phyloP scores from a whole-genome alignment of 2,329 filamentous ascomycete species.

The Aaosphaeria pasadenensis region DNA sequence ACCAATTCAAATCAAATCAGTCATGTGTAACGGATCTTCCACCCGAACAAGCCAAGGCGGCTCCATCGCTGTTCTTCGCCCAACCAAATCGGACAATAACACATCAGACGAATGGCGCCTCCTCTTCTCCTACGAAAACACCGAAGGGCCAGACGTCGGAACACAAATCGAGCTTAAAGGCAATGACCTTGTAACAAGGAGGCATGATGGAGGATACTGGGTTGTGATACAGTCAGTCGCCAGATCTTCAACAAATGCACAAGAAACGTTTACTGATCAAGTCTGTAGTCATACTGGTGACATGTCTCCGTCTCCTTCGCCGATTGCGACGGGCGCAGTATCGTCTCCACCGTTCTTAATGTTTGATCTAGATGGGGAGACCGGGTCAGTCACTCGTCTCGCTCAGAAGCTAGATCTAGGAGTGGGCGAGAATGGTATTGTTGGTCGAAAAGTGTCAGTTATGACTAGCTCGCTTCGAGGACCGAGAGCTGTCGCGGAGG shows the following conservation, averaged over 20 bases:
- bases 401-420: conserved; percentile 23
- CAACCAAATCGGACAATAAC: conserved; percentile 3
- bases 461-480: conserved; percentile 20
- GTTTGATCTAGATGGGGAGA: conserved; percentile 15
- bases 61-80: conserved; percentile 31
- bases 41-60: conserved; percentile 31
- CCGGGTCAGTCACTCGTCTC: conserved; percentile 10
- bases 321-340: not conserved
- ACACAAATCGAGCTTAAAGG: conserved; percentile 29
- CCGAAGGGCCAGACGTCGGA: conserved; percentile 6
- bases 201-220: conserved; percentile 14
- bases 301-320: conserved; percentile 11
- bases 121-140: conserved; percentile 23
- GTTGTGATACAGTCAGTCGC: conserved; percentile 29
- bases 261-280: not conserved
- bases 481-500: conserved; percentile 23
- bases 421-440: conserved; percentile 29
- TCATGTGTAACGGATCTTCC: conserved; percentile 31
- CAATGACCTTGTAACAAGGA: conserved; percentile 4
- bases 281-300: conserved; percentile 27
- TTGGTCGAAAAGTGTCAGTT: conserved; percentile 30
- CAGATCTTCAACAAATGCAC: not conserved
- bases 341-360: conserved; percentile 19
- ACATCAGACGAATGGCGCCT: conserved; percentile 20
- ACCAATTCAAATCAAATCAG: no score